These are phyloP conservation scores for Ophiocordyceps robertsii DNA, from an alignment of 2,329 filamentous ascomycete genomes.

Conservation along the genomic window DNA sequence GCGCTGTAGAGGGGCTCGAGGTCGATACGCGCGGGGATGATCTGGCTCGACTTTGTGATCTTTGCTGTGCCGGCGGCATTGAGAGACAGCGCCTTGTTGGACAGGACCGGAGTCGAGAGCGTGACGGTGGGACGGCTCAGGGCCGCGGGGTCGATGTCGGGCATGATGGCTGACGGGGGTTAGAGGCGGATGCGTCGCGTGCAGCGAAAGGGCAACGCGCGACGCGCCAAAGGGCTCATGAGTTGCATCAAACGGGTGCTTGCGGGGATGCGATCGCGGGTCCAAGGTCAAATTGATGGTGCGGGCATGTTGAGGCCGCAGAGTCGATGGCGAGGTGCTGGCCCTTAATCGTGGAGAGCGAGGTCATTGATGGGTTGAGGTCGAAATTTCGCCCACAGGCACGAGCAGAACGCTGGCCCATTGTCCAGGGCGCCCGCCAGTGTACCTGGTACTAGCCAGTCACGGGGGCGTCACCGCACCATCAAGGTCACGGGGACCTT, in stretches of 20 bases:
- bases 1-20: conserved; percentile 50
- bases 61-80: conserved; percentile 36
- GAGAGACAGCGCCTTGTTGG: conserved; percentile 43
- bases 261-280: conserved; percentile 27
- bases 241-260: conserved; percentile 25
- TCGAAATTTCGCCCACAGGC: not conserved
- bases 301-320: conserved; percentile 24
- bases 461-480: no score
- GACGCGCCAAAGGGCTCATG: conserved; percentile 27
- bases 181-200: conserved; percentile 28
- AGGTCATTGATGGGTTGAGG: conserved; percentile 16
- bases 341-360: conserved; percentile 12
- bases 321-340: conserved; percentile 24
- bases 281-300: conserved; percentile 28
- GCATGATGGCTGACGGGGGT: conserved; percentile 32
- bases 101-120: conserved; percentile 44
- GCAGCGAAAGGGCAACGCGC: conserved; percentile 31
- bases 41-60: conserved; percentile 44
- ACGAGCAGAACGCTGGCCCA: not conserved
- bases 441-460: not conserved
- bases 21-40: conserved; percentile 53
- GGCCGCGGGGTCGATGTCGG: conserved; percentile 58
- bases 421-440: not conserved
- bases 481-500: no score
- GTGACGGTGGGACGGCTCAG: conserved; percentile 47